A percentile compares a stretch with the other conserved stretches of the same genome.
Evolutionary conservation across 345 rosid species (phyloP).

Genomic region (Lepidium africanum): DNA sequence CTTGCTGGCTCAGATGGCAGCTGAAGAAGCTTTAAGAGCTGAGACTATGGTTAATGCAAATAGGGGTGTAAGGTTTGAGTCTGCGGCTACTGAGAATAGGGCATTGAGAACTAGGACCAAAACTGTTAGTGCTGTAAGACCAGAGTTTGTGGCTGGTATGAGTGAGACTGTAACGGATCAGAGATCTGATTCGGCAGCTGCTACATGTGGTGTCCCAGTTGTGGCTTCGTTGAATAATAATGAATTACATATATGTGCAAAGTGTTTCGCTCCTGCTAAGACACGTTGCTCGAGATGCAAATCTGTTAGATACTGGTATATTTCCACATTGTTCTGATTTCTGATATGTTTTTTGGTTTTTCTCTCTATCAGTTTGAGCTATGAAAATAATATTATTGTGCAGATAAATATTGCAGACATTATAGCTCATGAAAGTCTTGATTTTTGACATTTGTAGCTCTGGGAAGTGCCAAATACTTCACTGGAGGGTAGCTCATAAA

Average conservation of each 20-base stretch:
- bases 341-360: neutral
- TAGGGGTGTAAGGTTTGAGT: constrained; percentile 19
- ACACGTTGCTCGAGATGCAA: constrained; percentile 93
- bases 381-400: neutral
- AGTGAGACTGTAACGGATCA: neutral
- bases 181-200: constrained; percentile 26
- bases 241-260: constrained; percentile 59
- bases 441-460: constrained; percentile 46
- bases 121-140: constrained; percentile 4
- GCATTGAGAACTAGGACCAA: constrained; percentile 4
- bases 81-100: constrained; percentile 10
- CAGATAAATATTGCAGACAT: neutral
- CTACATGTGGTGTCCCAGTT: constrained; percentile 32
- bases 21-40: constrained; percentile 68
- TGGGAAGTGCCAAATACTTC: constrained; percentile 88
- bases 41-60: constrained; percentile 24
- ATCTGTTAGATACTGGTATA: constrained; percentile 75
- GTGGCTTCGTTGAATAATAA: constrained; percentile 37
- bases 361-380: neutral
- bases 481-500: constrained; percentile 82
- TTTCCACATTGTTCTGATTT: constrained; percentile 2
- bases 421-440: neutral
- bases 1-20: constrained; percentile 63
- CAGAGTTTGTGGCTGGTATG: constrained; percentile 12
- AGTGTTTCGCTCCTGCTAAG: constrained; percentile 59